phyloP scores from a whole-genome alignment of 768 basidiomycete species.

The Chalciporus piperatus region DNA sequence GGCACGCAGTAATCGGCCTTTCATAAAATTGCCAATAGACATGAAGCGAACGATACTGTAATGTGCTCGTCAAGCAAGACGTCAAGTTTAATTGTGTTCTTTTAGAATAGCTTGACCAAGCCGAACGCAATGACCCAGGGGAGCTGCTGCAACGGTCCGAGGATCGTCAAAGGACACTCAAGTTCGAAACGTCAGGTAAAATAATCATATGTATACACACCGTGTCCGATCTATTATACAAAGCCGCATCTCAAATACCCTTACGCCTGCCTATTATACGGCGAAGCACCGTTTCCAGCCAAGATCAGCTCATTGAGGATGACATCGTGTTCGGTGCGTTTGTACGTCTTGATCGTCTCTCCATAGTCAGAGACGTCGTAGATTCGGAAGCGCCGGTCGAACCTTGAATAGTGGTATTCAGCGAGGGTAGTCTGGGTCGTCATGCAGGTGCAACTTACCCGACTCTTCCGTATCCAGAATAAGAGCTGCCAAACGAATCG shows the following conservation, averaged over 20 bases:
- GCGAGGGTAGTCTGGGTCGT: too few relatives aligned
- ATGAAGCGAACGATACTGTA: too few relatives aligned
- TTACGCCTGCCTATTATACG: slow-evolving; percentile 20
- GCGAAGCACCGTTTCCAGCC: slow-evolving; percentile 47
- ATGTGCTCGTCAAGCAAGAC: too few relatives aligned
- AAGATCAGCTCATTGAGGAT: slow-evolving; percentile 64
- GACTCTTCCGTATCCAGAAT: slow-evolving; percentile 76
- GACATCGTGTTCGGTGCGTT: slow-evolving; percentile 71
- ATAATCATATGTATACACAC: too few relatives aligned
- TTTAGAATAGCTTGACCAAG: too few relatives aligned
- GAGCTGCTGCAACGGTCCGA: too few relatives aligned
- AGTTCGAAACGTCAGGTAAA: too few relatives aligned
- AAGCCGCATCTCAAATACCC: neutral
- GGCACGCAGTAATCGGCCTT: too few relatives aligned
- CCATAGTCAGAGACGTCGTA: slow-evolving; percentile 88
- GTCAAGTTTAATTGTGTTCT: too few relatives aligned
- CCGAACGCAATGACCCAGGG: too few relatives aligned
- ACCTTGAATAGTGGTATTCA: slow-evolving; percentile 40
- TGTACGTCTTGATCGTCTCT: slow-evolving; percentile 88
- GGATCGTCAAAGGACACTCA: too few relatives aligned
- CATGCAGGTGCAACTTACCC: slow-evolving; percentile 44
- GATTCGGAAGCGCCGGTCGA: slow-evolving; percentile 88
- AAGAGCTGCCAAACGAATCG: slow-evolving; percentile 48
- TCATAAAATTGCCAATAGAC: too few relatives aligned
- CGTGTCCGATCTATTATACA: neutral